Base-by-base conservation (phyloP, 352 stramenopile genomes). In the Phytophthora rubi region DNA sequence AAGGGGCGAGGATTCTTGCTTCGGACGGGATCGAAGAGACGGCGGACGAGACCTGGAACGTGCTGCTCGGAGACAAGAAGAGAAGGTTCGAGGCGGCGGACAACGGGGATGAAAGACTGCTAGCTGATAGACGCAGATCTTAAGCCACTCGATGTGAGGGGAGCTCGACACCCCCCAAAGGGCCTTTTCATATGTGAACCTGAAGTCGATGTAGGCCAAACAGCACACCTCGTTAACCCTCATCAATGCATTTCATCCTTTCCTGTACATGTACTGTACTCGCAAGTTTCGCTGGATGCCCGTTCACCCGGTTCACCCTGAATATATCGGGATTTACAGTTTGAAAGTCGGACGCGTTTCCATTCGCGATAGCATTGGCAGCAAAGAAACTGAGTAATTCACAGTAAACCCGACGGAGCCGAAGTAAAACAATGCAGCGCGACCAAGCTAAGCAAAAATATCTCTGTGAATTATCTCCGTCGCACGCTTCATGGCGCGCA, bases 21-120 rank as follows among this genome's bases (percentile, higher is more conserved):
- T 48, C 23, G 4, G 66, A 73, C 21, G 59, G 59, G 0, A 54
- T 69, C 23, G 59, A 73, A 49, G 52, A 64, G 12, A 73, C 53
- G 10, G 53, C 53, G 0, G 47, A 16, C 7, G 48, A 32, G 8
- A 42, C 13, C 49, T 72, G 65, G 65, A 60, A 62, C 18, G 51
- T 57, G 48, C 3, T 71, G 21, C 39, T 71, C 16, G 57, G 18
- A 21, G 52, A 62, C 10, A 35, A 18, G 16, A 69, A 13, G 18
- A 15, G 28, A 8, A 30, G 23, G 10, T 7, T 47, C 15, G 57
- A 26, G 18, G 47, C 47, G 16, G 12, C 42, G n/a, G 16, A 37
- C 6, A 47, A 23, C 5, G 57, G 42, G 7, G 44, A 55, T 16
- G 42, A 53, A n/a, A 55, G 18, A 6, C 37, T 61, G 7, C 35